These are phyloP conservation scores for Rhizopogon sp. DNA, from an alignment of 768 basidiomycete species.

Conservation along the genomic window DNA sequence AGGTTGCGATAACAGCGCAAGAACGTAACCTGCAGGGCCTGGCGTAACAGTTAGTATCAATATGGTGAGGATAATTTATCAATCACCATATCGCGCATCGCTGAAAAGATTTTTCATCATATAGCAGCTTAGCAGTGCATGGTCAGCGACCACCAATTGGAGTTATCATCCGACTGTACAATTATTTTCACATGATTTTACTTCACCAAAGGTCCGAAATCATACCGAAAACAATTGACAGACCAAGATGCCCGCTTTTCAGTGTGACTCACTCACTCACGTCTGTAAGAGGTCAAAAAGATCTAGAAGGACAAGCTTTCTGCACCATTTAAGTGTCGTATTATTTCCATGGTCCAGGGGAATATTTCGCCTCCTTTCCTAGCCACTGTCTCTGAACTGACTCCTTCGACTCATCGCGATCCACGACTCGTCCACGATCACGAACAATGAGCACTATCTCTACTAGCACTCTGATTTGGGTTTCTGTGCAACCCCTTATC, in stretches of 20 bases:
- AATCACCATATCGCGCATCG: no score
- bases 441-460: conserved; percentile 18
- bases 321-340: not conserved
- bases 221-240: not conserved
- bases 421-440: not conserved
- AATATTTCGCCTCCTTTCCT: not conserved
- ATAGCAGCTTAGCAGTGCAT: no score
- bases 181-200: no score
- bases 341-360: not conserved
- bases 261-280: not conserved
- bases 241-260: not conserved
- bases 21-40: no score
- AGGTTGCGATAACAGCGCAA: no score
- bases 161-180: no score
- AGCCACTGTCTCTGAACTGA: not conserved
- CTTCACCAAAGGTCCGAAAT: not conserved
- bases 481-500: conserved; percentile 54
- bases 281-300: not conserved
- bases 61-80: no score
- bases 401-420: not conserved
- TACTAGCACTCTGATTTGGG: conserved; percentile 52
- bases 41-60: no score
- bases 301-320: not conserved
- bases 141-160: no score
- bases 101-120: no score